Base-by-base conservation (phyloP, 805 yeast species). In the Scheffersomyces stipitis region DNA sequence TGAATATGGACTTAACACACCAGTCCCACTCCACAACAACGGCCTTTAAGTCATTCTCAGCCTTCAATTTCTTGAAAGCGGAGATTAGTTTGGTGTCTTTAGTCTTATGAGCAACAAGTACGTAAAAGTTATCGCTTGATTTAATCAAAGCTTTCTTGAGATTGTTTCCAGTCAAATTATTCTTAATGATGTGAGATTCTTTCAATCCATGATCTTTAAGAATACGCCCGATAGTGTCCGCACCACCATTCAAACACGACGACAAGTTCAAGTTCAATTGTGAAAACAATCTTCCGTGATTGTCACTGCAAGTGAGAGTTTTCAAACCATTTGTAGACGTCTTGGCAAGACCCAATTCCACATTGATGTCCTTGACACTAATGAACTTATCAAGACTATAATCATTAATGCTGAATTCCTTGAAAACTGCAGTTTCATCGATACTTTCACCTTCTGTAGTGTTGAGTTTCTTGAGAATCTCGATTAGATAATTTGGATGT, bases 21-120 rank as follows among this genome's bases (percentile, higher is more conserved):
- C 83, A 78, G 34, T 79, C 76, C 86, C 85, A 80, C 41, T 77
- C 83, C 13, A 78, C 69, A 1, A 76, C 60, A 9, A 56, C 58
- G 26, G 54, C 71, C 8, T 41, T 49, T 13, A 33, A 30, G 3
- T 24, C 46, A 28, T 35, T 42, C 41, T 29, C 50, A 46, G 38
- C 42, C 17, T 40, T 42, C 15, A 37, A 30, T 24, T 51, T 51
- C 26, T 51, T 55, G 38, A 60, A 51, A 5, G 40, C 32, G 6
- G 38, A 43, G 7, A 58, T 54, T 12, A 56, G 34, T 33, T 59
- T 64, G 5, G 53, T 39, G 41, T 76, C 78, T 53, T 69, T 58
- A 30, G 58, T 31, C 44, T 65, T 49, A 46, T 65, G 53, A 33
- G 68, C 58, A 43, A 66, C 44, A 45, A 60, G 36, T 34, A 62